Conservation (phyloP, 179 eudicot genomes). For the Gypsophila paniculata region DNA sequence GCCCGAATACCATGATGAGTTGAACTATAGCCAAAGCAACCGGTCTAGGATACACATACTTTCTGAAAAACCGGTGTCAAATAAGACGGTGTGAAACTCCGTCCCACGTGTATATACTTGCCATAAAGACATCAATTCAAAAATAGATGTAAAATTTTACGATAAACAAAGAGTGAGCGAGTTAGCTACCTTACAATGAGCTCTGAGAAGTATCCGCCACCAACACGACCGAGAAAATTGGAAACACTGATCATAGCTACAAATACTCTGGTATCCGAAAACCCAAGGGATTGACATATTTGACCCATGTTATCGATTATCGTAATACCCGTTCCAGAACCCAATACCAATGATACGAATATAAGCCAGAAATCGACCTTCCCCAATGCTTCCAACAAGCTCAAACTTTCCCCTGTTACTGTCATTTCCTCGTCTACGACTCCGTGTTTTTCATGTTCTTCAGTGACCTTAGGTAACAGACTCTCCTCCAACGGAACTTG, state of each 20-base stretch:
- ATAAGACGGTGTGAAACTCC: too few species aligned
- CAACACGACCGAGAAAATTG: constrained; percentile 53
- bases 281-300: constrained; percentile 41
- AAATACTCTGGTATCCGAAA: constrained; percentile 32
- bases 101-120: not conserved
- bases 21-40: constrained; percentile 40
- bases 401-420: constrained; percentile 38
- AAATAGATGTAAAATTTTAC: not conserved
- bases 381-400: constrained; percentile 31
- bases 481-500: constrained; percentile 15
- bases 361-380: constrained; percentile 45
- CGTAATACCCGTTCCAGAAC: constrained; percentile 46
- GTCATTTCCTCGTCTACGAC: constrained; percentile 32
- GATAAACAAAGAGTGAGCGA: not conserved
- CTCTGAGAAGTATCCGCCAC: constrained; percentile 61
- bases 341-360: constrained; percentile 38
- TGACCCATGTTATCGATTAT: constrained; percentile 50
- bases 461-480: constrained; percentile 22
- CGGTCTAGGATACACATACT: constrained; percentile 42
- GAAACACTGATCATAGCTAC: constrained; percentile 50
- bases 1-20: constrained; percentile 35
- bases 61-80: constrained; percentile 23
- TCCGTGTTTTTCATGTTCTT: constrained; percentile 12
- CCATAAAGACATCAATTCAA: not conserved
- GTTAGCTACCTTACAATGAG: constrained; percentile 34